Evolutionary conservation across 306 rosid genomes (phyloP).

Genomic region (Crotalaria pallida): DNA sequence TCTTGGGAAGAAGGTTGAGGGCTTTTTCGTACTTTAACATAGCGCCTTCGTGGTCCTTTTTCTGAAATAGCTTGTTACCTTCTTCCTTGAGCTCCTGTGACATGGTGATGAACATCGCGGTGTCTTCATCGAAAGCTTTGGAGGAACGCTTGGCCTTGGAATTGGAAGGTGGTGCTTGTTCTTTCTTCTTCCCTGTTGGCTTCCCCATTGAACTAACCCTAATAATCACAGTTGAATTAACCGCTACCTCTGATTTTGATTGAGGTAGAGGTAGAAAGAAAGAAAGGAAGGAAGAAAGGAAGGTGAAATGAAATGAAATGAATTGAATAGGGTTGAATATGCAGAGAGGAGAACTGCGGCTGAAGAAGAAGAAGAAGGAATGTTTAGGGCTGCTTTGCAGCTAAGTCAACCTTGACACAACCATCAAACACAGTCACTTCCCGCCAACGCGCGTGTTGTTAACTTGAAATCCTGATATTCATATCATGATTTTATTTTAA

Average conservation of each 20-base stretch:
- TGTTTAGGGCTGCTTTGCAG: slow-evolving; percentile 15
- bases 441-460: slow-evolving; percentile 28
- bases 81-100: slow-evolving; percentile 76
- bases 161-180: slow-evolving; percentile 18
- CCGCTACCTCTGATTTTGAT: slow-evolving; percentile 14
- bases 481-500: too few species aligned
- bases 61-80: slow-evolving; percentile 67
- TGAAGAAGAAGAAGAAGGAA: neutral
- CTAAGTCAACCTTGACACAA: slow-evolving; percentile 25
- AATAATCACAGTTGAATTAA: too few species aligned
- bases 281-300: neutral
- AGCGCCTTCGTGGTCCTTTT: slow-evolving; percentile 69
- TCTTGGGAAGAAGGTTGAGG: slow-evolving; percentile 66
- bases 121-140: slow-evolving; percentile 71
- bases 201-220: slow-evolving; percentile 56
- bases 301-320: neutral
- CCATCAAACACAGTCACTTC: slow-evolving; percentile 12
- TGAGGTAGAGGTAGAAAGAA: too few species aligned
- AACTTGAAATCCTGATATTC: neutral
- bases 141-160: slow-evolving; percentile 33
- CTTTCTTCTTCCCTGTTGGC: slow-evolving; percentile 72
- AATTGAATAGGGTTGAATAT: neutral
- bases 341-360: neutral
- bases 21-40: slow-evolving; percentile 82
- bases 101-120: slow-evolving; percentile 83